Percentiles rank a stretch among this genome's conserved stretches.
Conservation (phyloP, 192 early-diverging fungal species). For the Dissophora globulifera region DNA sequence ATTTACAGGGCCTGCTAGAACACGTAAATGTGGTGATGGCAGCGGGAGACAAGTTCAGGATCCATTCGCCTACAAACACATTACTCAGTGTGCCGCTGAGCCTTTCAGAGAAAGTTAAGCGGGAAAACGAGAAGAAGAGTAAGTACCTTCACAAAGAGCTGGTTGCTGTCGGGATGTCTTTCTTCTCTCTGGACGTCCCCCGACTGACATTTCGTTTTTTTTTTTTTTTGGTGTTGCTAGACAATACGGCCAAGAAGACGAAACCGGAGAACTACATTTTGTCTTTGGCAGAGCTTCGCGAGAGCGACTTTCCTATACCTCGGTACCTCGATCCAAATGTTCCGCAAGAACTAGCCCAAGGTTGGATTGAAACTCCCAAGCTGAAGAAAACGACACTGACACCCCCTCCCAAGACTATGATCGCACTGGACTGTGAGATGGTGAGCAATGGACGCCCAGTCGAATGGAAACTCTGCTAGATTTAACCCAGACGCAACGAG, state of each 20-base stretch:
- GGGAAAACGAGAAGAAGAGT: slow-evolving; percentile 40
- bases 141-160: too few relatives aligned
- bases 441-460: too few relatives aligned
- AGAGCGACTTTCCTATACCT: slow-evolving; percentile 59
- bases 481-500: too few relatives aligned
- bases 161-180: too few relatives aligned
- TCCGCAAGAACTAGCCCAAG: slow-evolving; percentile 23
- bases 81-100: slow-evolving; percentile 57
- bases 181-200: too few relatives aligned
- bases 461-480: too few relatives aligned
- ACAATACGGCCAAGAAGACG: slow-evolving; percentile 16
- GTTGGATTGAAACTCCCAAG: slow-evolving; percentile 61
- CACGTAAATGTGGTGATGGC: slow-evolving; percentile 51
- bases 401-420: slow-evolving; percentile 49
- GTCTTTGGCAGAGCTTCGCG: slow-evolving; percentile 52
- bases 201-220: neutral
- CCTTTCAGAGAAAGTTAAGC: slow-evolving; percentile 40
- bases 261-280: slow-evolving; percentile 58
- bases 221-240: neutral
- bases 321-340: slow-evolving; percentile 39
- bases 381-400: slow-evolving; percentile 22
- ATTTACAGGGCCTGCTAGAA: slow-evolving; percentile 25
- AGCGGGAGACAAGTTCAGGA: slow-evolving; percentile 41
- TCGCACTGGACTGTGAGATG: slow-evolving; percentile 75
- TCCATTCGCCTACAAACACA: slow-evolving; percentile 52